Evolutionary conservation across 2,329 filamentous ascomycete genomes (phyloP), one percentile per base, ranked within the genome.

Genomic region (Trichoderma semiorbis): DNA sequence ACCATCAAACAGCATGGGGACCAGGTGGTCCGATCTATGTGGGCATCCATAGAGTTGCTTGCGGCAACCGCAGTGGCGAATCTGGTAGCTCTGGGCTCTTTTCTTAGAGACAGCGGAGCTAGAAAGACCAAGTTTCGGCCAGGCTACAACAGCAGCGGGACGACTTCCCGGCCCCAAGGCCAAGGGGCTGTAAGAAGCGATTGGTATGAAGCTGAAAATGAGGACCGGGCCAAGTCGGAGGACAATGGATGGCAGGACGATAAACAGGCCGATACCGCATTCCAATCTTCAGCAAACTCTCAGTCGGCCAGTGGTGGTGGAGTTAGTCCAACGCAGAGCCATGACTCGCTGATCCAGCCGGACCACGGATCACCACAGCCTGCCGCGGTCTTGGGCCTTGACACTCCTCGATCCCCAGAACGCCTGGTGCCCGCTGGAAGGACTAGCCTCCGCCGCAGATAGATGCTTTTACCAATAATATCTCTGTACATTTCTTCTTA

Each of bases 121-220:
- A 57, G 63, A n/a, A 66, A 66, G 63, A 66, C 26, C 63, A 66
- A 66, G n/a, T 66, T 66, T 57, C 63, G 63, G 21, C 63, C 63
- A 28, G 21, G 34, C 5, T 66, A 66, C 63, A 26, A 66, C 21
- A 66, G 63, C 30, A 66, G 63, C 32, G 63, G 63, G 16, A 66
- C 63, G 11, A 28, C 30, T 4, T 66, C 63, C 5, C 32, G 32
- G 12, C 63, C n/a, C 10, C 63, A 57, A 39, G 63, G 21, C 5
- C 50, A 66, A 28, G 63, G 63, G 14, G 24, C 63, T 14, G 24
- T 47, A 7, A 18, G n/a, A 57, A 55, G 63, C 50, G 47, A 39
- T n/a, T 55, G 63, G 24, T 24, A 55, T 39, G 30, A 39, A 39
- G 63, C 63, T 34, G 63, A 66, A 21, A 36, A 24, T 7, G 63